Evolutionary conservation across 2,329 filamentous ascomycete species (phyloP).

Genomic region (Fusarium proliferatum): DNA sequence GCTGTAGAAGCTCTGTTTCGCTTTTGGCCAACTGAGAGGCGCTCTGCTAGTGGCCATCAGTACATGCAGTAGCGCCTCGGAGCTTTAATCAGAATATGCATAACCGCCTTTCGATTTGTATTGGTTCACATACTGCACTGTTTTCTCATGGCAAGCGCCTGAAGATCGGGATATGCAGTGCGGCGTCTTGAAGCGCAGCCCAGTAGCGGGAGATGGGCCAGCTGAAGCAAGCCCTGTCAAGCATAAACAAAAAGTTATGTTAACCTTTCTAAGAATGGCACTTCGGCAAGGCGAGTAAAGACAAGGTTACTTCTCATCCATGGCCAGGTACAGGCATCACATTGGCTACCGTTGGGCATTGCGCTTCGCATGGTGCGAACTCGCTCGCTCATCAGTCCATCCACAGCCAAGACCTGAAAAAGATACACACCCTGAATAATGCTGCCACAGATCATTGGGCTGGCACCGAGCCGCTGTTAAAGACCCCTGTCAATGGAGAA

Average conservation of each 20-base stretch:
- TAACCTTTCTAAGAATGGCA: slow-evolving; percentile 21
- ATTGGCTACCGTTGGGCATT: slow-evolving; percentile 40
- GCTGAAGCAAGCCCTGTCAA: slow-evolving; percentile 31
- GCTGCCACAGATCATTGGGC: slow-evolving; percentile 30
- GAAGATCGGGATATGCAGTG: slow-evolving; percentile 1
- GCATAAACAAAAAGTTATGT: slow-evolving; percentile 42
- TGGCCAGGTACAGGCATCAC: slow-evolving; percentile 33
- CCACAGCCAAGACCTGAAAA: slow-evolving; percentile 29
- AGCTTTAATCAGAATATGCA: slow-evolving; percentile 29
- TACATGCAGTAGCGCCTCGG: slow-evolving; percentile 36
- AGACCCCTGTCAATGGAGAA: slow-evolving; percentile 26
- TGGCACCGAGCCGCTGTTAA: slow-evolving; percentile 30
- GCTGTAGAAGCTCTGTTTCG: slow-evolving; percentile 14
- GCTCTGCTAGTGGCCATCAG: slow-evolving; percentile 13
- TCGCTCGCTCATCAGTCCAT: slow-evolving; percentile 41
- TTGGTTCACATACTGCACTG: slow-evolving; percentile 12
- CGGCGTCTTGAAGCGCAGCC: background rate
- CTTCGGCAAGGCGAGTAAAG: slow-evolving; percentile 14
- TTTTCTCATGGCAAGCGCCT: background rate
- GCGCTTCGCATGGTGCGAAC: slow-evolving; percentile 34
- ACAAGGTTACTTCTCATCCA: slow-evolving; percentile 14
- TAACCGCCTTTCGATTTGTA: slow-evolving; percentile 17
- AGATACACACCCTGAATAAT: slow-evolving; percentile 27
- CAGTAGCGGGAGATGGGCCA: slow-evolving; percentile 22
- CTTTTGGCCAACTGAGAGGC: slow-evolving; percentile 17